phyloP scores from a whole-genome alignment of 1,284 basidiomycete species.

The Malassezia slooffiae region DNA sequence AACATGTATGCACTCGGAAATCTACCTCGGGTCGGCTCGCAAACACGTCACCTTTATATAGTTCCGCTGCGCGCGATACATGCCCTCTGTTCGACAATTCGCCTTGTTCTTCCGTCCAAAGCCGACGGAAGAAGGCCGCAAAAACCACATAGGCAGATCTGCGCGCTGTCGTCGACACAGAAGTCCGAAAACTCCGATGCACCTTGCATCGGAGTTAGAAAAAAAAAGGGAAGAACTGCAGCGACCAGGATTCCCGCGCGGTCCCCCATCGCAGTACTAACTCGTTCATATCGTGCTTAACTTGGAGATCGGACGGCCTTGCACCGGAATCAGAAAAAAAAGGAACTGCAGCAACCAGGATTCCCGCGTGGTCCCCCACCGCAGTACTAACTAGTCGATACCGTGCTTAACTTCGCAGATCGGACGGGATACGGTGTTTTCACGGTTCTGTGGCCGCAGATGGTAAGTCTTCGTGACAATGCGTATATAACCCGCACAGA shows the following conservation, averaged over 20 bases:
- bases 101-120: no score
- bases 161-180: not conserved
- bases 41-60: no score
- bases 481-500: no score
- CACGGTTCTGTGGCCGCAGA: slow-evolving; percentile 65
- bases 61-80: no score
- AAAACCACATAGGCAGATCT: no score
- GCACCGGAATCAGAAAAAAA: no score
- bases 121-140: no score
- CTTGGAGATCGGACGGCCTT: slow-evolving; percentile 69
- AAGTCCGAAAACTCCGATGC: no score
- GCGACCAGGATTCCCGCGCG: slow-evolving; percentile 70
- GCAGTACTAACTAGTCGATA: slow-evolving; percentile 67
- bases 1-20: no score
- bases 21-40: no score
- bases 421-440: slow-evolving; percentile 66
- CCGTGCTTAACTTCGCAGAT: slow-evolving; percentile 65
- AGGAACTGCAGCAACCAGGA: slow-evolving; percentile 66
- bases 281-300: slow-evolving; percentile 67
- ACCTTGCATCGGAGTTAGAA: no score
- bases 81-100: no score
- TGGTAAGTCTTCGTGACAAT: slow-evolving; percentile 19
- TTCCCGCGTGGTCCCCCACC: slow-evolving; percentile 69
- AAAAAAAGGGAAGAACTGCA: slow-evolving; percentile 49
- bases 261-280: slow-evolving; percentile 75